These are phyloP conservation scores for Metarhizium anisopliae DNA, from an alignment of 2,329 filamentous ascomycete genomes.

Conservation along the genomic window DNA sequence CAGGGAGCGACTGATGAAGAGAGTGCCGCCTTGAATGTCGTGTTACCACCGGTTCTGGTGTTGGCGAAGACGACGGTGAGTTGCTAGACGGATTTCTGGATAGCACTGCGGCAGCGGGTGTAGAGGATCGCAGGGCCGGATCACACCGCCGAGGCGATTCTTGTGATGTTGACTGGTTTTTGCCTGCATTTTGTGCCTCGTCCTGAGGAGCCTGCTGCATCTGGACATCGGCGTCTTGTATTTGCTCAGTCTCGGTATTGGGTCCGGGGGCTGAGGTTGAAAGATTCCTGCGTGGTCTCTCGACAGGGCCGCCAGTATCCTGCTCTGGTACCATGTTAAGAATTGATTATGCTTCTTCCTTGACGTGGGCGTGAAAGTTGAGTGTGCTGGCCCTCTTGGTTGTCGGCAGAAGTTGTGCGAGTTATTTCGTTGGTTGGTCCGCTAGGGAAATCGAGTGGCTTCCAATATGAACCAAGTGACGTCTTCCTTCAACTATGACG, in stretches of 20 bases:
- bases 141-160: conserved; percentile 29
- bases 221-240: conserved; percentile 32
- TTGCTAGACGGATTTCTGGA: conserved; percentile 26
- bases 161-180: conserved; percentile 25
- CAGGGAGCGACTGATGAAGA: conserved; percentile 15
- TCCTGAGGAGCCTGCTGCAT: conserved; percentile 23
- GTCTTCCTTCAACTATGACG: neutral
- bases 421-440: neutral
- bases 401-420: neutral
- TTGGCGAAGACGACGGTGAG: conserved; percentile 24
- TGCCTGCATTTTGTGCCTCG: conserved; percentile 21
- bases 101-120: conserved; percentile 19
- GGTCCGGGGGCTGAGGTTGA: conserved; percentile 32
- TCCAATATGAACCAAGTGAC: conserved; percentile 1
- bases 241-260: conserved; percentile 34
- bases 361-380: neutral
- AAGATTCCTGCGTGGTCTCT: conserved; percentile 24
- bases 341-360: neutral
- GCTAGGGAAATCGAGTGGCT: neutral
- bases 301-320: conserved; percentile 32
- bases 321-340: conserved; percentile 34
- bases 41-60: conserved; percentile 12
- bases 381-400: neutral
- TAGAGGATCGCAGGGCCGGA: conserved; percentile 19
- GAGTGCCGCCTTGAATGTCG: conserved; percentile 12